A percentile compares a stretch with the other conserved stretches of the same genome.
phyloP scores from a whole-genome alignment of 2,329 filamentous ascomycete species.

The Endothia cerciana region DNA sequence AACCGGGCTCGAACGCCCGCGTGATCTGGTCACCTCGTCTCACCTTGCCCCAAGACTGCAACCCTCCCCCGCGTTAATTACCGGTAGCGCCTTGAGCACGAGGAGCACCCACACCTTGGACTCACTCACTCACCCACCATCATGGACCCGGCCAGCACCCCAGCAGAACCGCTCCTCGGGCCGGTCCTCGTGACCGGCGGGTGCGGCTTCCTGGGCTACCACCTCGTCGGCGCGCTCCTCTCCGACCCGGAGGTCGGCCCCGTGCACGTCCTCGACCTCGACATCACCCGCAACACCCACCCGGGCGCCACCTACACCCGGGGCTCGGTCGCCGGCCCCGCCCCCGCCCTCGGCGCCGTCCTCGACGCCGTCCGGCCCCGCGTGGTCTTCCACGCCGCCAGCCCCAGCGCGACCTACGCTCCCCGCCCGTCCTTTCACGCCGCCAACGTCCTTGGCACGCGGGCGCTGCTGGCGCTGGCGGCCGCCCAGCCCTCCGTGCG shows the following conservation, averaged over 20 bases:
- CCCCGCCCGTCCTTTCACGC: conserved; percentile 31
- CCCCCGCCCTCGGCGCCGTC: conserved; percentile 27
- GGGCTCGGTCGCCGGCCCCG: conserved; percentile 35
- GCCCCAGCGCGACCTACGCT: conserved; percentile 35
- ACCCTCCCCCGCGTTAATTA: background rate
- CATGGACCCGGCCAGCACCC: background rate
- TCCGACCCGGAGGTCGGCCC: conserved; percentile 31
- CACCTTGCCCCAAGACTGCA: background rate
- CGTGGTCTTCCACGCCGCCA: conserved; percentile 40
- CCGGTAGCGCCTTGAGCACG: background rate
- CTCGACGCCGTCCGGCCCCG: conserved; percentile 34
- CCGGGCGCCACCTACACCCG: conserved; percentile 34
- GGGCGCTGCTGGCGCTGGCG: conserved; percentile 34
- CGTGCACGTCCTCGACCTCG: conserved; percentile 38
- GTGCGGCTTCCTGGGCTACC: conserved; percentile 41
- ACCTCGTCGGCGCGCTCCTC: conserved; percentile 37
- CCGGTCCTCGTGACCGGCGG: conserved; percentile 38
- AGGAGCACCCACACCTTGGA: background rate
- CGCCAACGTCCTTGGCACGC: conserved; percentile 40
- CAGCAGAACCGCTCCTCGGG: conserved; percentile 21
- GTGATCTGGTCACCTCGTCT: too few relatives aligned
- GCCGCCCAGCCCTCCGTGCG: conserved; percentile 29
- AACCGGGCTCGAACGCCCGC: too few relatives aligned
- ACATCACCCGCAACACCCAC: conserved; percentile 33
- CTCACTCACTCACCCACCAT: background rate